Conservation (phyloP, 768 basidiomycete species). For the Calocybe indica region DNA sequence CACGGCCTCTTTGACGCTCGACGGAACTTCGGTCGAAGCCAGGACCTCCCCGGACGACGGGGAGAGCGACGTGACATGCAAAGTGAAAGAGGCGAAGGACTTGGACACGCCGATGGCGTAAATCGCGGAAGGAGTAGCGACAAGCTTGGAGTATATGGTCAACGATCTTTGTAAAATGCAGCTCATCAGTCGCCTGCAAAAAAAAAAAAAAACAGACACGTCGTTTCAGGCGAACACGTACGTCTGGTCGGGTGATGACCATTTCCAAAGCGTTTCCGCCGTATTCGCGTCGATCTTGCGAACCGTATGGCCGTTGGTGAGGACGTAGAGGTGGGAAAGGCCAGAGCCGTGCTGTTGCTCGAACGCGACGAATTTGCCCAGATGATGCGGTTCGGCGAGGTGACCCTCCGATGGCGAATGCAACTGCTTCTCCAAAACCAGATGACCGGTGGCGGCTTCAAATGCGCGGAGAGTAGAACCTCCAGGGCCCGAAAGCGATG, state of each 20-base stretch:
- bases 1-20: constrained; percentile 26
- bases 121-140: constrained; percentile 44
- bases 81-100: constrained; percentile 47
- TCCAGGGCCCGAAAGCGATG: constrained; percentile 70
- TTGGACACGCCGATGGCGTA: constrained; percentile 53
- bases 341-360: constrained; percentile 12
- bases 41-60: constrained; percentile 47
- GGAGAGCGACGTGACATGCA: constrained; percentile 62
- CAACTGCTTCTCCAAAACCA: constrained; percentile 61
- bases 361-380: constrained; percentile 50
- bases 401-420: constrained; percentile 38
- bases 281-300: constrained; percentile 40
- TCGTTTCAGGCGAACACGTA: constrained; percentile 26
- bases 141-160: constrained; percentile 57
- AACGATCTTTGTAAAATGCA: constrained; percentile 40
- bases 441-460: constrained; percentile 54
- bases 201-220: not conserved
- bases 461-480: constrained; percentile 67
- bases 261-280: constrained; percentile 62
- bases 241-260: constrained; percentile 67
- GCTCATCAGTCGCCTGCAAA: constrained; percentile 1
- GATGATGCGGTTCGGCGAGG: constrained; percentile 43
- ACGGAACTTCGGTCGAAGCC: constrained; percentile 45
- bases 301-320: constrained; percentile 59
- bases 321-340: constrained; percentile 35